phyloP scores from a whole-genome alignment of 1,139 yeast species.

The Yamadazyma pseudoaaseri region DNA sequence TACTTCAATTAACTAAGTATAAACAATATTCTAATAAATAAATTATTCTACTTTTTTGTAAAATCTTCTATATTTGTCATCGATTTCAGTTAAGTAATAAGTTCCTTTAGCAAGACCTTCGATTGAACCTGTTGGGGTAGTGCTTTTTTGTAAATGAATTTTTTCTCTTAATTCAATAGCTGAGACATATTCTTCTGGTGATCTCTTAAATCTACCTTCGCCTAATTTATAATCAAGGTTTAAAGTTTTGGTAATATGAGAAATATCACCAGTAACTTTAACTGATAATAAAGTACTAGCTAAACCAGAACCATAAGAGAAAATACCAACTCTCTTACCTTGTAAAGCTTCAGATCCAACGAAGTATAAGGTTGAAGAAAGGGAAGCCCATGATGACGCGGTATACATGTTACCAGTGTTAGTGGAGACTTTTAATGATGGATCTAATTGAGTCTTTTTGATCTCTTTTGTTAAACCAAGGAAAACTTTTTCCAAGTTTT shows the following conservation, averaged over 20 bases:
- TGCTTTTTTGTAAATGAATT: conserved; percentile 78
- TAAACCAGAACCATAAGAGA: conserved; percentile 97
- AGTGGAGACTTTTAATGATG: conserved; percentile 85
- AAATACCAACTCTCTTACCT: conserved; percentile 84
- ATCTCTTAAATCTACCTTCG: conserved; percentile 58
- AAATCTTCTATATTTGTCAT: conserved; percentile 83
- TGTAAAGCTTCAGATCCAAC: conserved; percentile 74
- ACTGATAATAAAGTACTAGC: conserved; percentile 88
- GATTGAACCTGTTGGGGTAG: conserved; percentile 74
- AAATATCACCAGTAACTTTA: conserved; percentile 77
- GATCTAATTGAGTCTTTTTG: conserved; percentile 68
- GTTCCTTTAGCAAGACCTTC: conserved; percentile 73
- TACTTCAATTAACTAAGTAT: conserved; percentile 4
- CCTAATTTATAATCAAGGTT: conserved; percentile 67
- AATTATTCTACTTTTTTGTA: conserved; percentile 13
- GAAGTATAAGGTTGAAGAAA: conserved; percentile 75
- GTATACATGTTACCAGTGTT: conserved; percentile 99
- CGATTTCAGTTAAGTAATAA: conserved; percentile 80
- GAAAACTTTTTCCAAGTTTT: conserved; percentile 79
- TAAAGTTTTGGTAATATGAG: conserved; percentile 62
- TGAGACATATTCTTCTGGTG: conserved; percentile 80
- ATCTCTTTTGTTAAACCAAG: conserved; percentile 74
- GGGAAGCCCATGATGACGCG: conserved; percentile 87
- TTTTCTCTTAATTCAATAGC: conserved; percentile 86
- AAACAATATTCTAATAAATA: conserved; percentile 3